Evolutionary conservation across 208 protist species (phyloP).

Genomic region (Acanthamoeba lenticulata): DNA sequence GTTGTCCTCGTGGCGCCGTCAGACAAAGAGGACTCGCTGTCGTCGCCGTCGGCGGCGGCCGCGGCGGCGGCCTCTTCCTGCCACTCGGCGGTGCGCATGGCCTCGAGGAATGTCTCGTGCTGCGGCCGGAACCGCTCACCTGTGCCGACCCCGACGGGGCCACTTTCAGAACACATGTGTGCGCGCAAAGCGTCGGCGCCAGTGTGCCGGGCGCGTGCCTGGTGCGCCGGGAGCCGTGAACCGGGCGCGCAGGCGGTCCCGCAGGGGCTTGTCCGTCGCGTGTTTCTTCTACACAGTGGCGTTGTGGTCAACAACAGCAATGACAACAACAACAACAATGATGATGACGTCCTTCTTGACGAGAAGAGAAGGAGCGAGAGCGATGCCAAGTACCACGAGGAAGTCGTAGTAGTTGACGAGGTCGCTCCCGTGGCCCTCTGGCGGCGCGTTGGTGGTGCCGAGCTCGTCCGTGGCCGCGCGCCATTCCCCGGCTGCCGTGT

Average conservation of each 20-base stretch:
- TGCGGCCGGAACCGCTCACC: background rate
- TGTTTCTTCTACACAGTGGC: background rate
- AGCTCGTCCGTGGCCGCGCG: background rate
- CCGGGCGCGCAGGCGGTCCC: background rate
- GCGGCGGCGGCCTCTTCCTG: background rate
- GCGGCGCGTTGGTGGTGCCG: background rate
- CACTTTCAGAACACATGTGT: too few relatives aligned
- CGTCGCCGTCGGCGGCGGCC: background rate
- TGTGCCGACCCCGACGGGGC: background rate
- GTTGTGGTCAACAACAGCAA: too few relatives aligned
- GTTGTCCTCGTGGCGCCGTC: background rate
- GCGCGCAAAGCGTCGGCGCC: background rate
- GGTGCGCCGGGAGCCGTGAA: background rate
- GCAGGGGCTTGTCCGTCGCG: background rate
- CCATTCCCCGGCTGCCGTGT: background rate
- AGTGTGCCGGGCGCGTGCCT: background rate
- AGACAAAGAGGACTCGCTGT: background rate
- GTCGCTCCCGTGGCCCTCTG: background rate
- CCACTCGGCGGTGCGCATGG: background rate
- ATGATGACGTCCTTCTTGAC: background rate
- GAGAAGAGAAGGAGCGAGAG: background rate
- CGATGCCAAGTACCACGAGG: background rate
- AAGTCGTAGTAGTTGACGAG: constrained; percentile 56
- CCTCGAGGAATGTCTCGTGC: background rate
- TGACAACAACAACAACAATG: too few relatives aligned